Percentiles rank a stretch among this genome's conserved stretches.
These are phyloP conservation scores for Aspergillus tubingensis DNA, from an alignment of 2,329 filamentous ascomycete species.

Conservation along the genomic window DNA sequence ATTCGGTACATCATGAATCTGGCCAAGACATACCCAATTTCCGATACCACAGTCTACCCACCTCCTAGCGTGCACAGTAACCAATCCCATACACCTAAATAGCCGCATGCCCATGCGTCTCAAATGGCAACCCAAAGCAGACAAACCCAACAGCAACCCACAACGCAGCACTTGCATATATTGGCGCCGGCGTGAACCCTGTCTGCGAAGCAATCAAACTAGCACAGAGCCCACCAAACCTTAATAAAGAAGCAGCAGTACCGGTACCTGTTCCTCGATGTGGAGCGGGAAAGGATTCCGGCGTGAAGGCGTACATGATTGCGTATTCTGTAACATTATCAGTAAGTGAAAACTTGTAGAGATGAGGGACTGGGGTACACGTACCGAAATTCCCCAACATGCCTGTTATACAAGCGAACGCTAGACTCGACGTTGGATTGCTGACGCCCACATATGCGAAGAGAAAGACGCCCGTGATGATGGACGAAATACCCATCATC, in stretches of 20 bases:
- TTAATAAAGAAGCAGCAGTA: slow-evolving; percentile 37
- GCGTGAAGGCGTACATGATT: slow-evolving; percentile 33
- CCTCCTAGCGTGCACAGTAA: too few relatives aligned
- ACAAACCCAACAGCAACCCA: slow-evolving; percentile 48
- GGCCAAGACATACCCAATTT: too few relatives aligned
- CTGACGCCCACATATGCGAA: slow-evolving; percentile 49
- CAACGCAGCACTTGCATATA: slow-evolving; percentile 49
- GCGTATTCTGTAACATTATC: slow-evolving; percentile 28
- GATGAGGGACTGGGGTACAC: background rate
- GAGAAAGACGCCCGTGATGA: slow-evolving; percentile 50
- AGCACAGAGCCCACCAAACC: slow-evolving; percentile 41
- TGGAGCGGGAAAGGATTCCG: slow-evolving; percentile 31
- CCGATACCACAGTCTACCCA: too few relatives aligned
- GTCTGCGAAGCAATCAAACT: slow-evolving; percentile 48
- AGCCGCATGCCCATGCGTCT: slow-evolving; percentile 42
- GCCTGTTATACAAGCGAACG: slow-evolving; percentile 45
- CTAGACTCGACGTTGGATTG: slow-evolving; percentile 37
- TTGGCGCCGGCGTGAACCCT: slow-evolving; percentile 47
- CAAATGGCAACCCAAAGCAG: slow-evolving; percentile 48
- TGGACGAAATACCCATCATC: slow-evolving; percentile 50
- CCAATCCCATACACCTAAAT: slow-evolving; percentile 10
- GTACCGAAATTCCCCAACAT: slow-evolving; percentile 46
- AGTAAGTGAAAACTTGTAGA: background rate
- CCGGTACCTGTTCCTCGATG: slow-evolving; percentile 29
- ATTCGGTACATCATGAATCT: too few relatives aligned